These are phyloP conservation scores for Mortierella sp. DNA, from an alignment of 371 early-diverging fungal genomes.

Conservation along the genomic window DNA sequence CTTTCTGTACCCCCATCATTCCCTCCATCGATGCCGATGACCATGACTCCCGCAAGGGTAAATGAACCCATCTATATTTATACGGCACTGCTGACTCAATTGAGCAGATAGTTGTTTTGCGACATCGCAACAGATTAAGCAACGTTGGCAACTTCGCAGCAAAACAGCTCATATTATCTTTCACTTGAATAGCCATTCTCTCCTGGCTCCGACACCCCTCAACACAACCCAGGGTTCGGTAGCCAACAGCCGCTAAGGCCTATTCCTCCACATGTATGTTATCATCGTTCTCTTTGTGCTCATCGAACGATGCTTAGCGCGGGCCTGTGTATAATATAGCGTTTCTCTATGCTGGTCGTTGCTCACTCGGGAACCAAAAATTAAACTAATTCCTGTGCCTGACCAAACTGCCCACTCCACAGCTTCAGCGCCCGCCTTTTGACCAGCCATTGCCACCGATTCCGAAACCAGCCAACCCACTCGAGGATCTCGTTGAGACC, in stretches of 20 bases:
- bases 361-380: not conserved
- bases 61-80: not conserved
- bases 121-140: too few species aligned
- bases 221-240: conserved; percentile 30
- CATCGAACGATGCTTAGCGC: not conserved
- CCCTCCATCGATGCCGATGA: not conserved
- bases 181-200: conserved; percentile 15
- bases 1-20: too few species aligned
- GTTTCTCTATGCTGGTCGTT: too few species aligned
- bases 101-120: too few species aligned
- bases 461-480: conserved; percentile 12
- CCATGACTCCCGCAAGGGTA: not conserved
- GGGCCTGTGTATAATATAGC: too few species aligned
- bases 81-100: not conserved
- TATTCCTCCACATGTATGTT: conserved; percentile 39
- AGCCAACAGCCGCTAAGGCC: conserved; percentile 33
- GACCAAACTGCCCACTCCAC: too few species aligned
- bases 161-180: too few species aligned
- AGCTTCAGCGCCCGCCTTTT: conserved; percentile 23
- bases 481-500: conserved; percentile 26
- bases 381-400: not conserved
- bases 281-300: not conserved
- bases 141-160: too few species aligned
- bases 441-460: conserved; percentile 15
- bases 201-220: conserved; percentile 14